Evolutionary conservation across 352 stramenopile genomes (phyloP).

Genomic region (Pythium angustatum): DNA sequence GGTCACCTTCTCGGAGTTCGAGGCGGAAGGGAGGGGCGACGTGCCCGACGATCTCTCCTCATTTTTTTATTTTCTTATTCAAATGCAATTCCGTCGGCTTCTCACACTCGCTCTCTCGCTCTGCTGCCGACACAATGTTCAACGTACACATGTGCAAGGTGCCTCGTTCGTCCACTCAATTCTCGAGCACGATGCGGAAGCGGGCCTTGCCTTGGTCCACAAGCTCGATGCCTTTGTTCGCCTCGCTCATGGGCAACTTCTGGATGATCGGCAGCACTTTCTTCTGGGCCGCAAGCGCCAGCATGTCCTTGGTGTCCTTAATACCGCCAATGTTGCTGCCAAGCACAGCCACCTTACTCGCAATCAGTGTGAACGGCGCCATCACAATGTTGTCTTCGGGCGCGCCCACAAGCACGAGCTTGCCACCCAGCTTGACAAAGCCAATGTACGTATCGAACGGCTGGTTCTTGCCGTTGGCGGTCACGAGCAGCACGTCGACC

Average conservation of each 20-base stretch:
- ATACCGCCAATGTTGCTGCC: conserved; percentile 17
- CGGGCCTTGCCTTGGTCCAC: conserved; percentile 13
- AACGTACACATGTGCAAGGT: no score
- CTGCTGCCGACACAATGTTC: no score
- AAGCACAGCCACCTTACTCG: conserved; percentile 35
- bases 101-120: no score
- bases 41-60: no score
- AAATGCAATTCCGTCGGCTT: no score
- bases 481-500: conserved; percentile 35
- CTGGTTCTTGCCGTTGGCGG: conserved; percentile 36
- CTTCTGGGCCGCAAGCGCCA: conserved; percentile 6
- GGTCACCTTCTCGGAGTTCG: no score
- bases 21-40: no score
- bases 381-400: conserved; percentile 23
- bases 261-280: conserved; percentile 13
- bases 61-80: no score
- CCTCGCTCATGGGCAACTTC: conserved; percentile 17
- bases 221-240: conserved; percentile 12
- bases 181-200: conserved; percentile 15
- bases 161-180: not conserved
- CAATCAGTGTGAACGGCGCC: conserved; percentile 34
- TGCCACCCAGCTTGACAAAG: conserved; percentile 28
- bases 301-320: conserved; percentile 18
- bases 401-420: conserved; percentile 34
- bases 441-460: conserved; percentile 32